phyloP scores from a whole-genome alignment of 2,329 filamentous ascomycete genomes.

The Onygenales sp. region DNA sequence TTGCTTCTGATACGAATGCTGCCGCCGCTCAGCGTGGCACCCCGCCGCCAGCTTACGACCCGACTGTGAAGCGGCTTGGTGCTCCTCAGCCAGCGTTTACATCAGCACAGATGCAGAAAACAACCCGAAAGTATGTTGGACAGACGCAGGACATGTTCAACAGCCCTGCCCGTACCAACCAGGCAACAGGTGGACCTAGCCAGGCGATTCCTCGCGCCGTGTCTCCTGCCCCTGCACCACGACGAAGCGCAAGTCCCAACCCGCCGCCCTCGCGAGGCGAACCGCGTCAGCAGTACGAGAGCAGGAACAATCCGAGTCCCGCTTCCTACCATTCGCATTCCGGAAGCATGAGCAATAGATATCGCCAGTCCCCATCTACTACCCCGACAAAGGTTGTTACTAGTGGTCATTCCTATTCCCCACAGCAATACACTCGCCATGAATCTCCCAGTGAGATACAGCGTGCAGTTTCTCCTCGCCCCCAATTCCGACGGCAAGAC shows the following conservation, averaged over 20 bases:
- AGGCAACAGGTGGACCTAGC: conserved; percentile 18
- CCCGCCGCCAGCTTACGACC: conserved; percentile 74
- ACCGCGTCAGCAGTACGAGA: conserved; percentile 32
- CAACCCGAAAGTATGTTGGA: conserved; percentile 76
- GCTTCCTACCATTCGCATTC: conserved; percentile 36
- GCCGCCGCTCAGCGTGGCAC: conserved; percentile 57
- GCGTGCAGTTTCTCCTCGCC: conserved; percentile 43
- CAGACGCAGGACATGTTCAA: conserved; percentile 73
- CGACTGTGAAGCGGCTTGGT: conserved; percentile 67
- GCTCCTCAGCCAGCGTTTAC: conserved; percentile 89
- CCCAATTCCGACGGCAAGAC: conserved; percentile 40
- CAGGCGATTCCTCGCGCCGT: conserved; percentile 28
- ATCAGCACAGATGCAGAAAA: conserved; percentile 88
- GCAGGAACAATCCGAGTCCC: conserved; percentile 35
- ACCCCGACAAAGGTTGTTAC: conserved; percentile 21
- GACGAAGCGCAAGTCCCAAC: conserved; percentile 28
- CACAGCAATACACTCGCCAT: conserved; percentile 27
- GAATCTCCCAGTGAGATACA: conserved; percentile 28
- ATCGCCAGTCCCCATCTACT: conserved; percentile 20
- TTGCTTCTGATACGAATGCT: conserved; percentile 22
- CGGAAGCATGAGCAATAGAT: conserved; percentile 31
- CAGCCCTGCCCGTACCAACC: conserved; percentile 22
- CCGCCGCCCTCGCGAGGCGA: conserved; percentile 18
- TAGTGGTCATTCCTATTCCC: conserved; percentile 31
- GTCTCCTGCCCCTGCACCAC: conserved; percentile 26